Evolutionary conservation across 176 grass and related monocot genomes (phyloP).

Genomic region (Oryza meridionalis): DNA sequence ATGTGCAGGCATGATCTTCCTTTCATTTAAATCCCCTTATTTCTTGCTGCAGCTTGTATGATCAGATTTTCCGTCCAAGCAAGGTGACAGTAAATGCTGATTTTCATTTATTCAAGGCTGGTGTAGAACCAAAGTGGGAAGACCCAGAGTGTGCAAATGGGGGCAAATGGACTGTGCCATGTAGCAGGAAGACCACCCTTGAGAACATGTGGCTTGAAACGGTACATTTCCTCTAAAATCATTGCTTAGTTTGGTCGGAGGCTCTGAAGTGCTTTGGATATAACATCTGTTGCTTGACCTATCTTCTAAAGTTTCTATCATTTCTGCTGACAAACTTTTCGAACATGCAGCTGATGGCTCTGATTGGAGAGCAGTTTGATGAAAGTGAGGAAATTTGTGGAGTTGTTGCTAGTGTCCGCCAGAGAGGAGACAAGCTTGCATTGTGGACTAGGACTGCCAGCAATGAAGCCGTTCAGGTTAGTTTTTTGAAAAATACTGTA

Average conservation of each 20-base stretch:
- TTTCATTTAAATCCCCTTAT: conserved; percentile 20
- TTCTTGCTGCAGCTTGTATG: conserved; percentile 73
- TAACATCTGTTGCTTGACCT: neutral
- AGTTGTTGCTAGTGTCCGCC: conserved; percentile 88
- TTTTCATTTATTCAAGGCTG: conserved; percentile 92
- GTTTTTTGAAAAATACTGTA: conserved; percentile 35
- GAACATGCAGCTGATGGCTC: conserved; percentile 85
- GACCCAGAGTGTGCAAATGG: conserved; percentile 98
- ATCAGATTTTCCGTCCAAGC: conserved; percentile 90
- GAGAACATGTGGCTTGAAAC: conserved; percentile 98
- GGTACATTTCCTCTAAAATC: conserved; percentile 36
- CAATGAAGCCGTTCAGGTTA: conserved; percentile 99
- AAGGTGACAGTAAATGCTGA: conserved; percentile 80
- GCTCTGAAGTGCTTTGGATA: conserved; percentile 21
- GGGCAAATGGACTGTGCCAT: conserved; percentile 90
- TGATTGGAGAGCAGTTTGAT: conserved; percentile 98
- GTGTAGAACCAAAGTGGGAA: conserved; percentile 97
- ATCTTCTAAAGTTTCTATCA: neutral
- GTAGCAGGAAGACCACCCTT: conserved; percentile 70
- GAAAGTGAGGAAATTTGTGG: conserved; percentile 98
- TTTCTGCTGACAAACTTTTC: conserved; percentile 22
- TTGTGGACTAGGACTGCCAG: conserved; percentile 92
- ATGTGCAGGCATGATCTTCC: neutral
- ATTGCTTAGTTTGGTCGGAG: neutral
- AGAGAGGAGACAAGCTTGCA: conserved; percentile 88